A percentile compares a stretch with the other conserved stretches of the same genome.
These are phyloP conservation scores for Pleurotus cornucopiae DNA, from an alignment of 768 basidiomycete genomes.

Conservation along the genomic window DNA sequence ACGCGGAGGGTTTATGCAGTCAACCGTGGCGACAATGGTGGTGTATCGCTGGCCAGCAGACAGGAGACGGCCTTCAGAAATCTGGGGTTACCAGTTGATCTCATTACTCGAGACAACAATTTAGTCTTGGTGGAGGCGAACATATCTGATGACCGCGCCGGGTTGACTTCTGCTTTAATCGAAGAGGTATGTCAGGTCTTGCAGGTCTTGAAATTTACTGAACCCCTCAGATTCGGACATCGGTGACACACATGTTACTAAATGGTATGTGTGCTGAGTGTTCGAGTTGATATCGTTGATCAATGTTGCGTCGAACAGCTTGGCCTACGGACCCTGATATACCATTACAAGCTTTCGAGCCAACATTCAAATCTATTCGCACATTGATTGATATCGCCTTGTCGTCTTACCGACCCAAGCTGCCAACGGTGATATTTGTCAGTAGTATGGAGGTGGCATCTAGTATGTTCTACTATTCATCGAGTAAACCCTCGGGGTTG, in stretches of 20 bases:
- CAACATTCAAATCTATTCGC: constrained; percentile 21
- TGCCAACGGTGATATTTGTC: constrained; percentile 26
- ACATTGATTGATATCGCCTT: constrained; percentile 29
- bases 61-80: neutral
- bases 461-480: constrained; percentile 16
- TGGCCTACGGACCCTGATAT: constrained; percentile 31
- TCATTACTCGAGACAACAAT: neutral
- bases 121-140: neutral
- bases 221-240: neutral
- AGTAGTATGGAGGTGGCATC: constrained; percentile 25
- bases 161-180: neutral
- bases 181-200: neutral
- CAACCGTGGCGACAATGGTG: constrained; percentile 14
- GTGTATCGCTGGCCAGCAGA: neutral
- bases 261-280: constrained; percentile 20
- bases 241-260: constrained; percentile 23
- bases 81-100: neutral
- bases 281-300: neutral
- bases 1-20: constrained; percentile 28
- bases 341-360: constrained; percentile 24
- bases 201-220: neutral
- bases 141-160: neutral
- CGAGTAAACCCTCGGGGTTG: neutral
- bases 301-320: constrained; percentile 14
- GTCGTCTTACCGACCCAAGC: constrained; percentile 15